phyloP scores from a whole-genome alignment of 352 stramenopile genomes.

The Elongisporangium senticosum region DNA sequence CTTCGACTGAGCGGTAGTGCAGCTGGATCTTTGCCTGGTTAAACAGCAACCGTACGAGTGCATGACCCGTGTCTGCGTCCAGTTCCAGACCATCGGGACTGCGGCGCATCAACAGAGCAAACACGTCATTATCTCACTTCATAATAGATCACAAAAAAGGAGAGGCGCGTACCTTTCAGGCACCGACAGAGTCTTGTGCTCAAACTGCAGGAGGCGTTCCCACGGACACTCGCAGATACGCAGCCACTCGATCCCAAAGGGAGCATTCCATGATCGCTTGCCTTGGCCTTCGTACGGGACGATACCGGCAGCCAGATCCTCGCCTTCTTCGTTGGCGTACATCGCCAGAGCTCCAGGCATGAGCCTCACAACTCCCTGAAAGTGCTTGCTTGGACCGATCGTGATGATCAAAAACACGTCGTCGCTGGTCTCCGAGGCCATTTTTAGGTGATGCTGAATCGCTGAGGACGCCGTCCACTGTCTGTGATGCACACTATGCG shows the following conservation, averaged over 20 bases:
- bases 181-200: constrained; percentile 59
- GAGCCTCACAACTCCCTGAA: constrained; percentile 65
- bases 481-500: constrained; percentile 70
- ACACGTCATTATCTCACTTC: background rate
- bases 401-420: constrained; percentile 82
- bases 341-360: constrained; percentile 25
- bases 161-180: constrained; percentile 43
- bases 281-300: constrained; percentile 61
- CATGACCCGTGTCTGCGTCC: constrained; percentile 58
- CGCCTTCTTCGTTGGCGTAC: constrained; percentile 30
- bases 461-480: constrained; percentile 53
- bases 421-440: constrained; percentile 62
- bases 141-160: background rate
- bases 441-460: constrained; percentile 60
- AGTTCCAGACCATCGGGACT: constrained; percentile 71
- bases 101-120: constrained; percentile 5
- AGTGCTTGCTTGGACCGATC: constrained; percentile 69
- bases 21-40: constrained; percentile 80
- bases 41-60: constrained; percentile 69
- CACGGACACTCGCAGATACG: constrained; percentile 85
- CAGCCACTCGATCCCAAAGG: constrained; percentile 78
- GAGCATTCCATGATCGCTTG: constrained; percentile 43
- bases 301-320: constrained; percentile 36
- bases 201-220: constrained; percentile 66
- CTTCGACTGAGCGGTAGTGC: constrained; percentile 79